Base-by-base conservation (phyloP, 306 rosid genomes). In the Spatholobus suberectus region DNA sequence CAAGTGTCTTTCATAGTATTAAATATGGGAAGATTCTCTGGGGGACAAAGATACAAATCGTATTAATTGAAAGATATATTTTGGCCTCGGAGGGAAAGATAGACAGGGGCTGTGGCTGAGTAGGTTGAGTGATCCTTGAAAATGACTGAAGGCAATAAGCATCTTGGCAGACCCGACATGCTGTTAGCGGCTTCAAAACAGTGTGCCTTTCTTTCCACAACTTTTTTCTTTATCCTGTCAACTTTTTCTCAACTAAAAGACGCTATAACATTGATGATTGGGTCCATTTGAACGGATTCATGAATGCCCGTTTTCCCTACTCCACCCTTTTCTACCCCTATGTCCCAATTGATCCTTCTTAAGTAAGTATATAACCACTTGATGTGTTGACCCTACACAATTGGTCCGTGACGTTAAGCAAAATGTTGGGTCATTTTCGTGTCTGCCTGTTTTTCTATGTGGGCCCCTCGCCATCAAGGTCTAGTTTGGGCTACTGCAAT, bases 341-440 rank as follows among this genome's bases (percentile, higher is more conserved):
- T 29, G 32, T 29, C 32, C 32, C 6, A 78, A 5, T 17, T 52
- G n/a, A 71, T 46, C 41, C 52, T 15, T 61, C 2, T 63, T 79
- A 89, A 80, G 65, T 58, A 65, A 84, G 27, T 43, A 34, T 84
- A 82, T 81, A n/a, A 38, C 83, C 83, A 27, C 72, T 37, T 23
- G 32, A 74, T 70, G 72, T 81, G 72, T 58, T 67, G 82, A 34
- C 82, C 86, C 85, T 43, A 73, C 83, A 49, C 65, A 52, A 43
- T 78, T 70, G 81, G 85, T 66, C 77, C 71, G 40, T 87, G 70
- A 59, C 18, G 62, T 70, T 51, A 24, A 18, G 75, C 84, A 49
- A 78, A 80, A 37, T 77, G 93, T 70, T 70, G 80, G 79, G 91
- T 89, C 87, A n/a, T 80, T 87, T 77, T 92, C 86, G 15, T 71